Percentiles rank a stretch among this genome's conserved stretches.
Evolutionary conservation across 768 basidiomycete species (phyloP).

Genomic region (Trametes villosa): DNA sequence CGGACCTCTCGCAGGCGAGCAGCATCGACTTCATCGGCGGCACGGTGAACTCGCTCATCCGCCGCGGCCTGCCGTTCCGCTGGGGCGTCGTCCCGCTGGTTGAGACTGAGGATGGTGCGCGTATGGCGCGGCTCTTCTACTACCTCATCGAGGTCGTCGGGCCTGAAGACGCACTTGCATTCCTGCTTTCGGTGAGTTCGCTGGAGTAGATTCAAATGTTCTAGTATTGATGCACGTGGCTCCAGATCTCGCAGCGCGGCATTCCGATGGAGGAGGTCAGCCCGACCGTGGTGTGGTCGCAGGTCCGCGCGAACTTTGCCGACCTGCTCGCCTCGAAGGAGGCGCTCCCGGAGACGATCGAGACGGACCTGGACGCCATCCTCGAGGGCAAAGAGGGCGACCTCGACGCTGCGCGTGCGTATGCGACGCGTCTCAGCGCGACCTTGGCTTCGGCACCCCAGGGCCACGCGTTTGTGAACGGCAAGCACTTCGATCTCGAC

Average conservation of each 20-base stretch:
- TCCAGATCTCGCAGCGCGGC: constrained; percentile 46
- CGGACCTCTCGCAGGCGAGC: constrained; percentile 74
- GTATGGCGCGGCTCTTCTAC: constrained; percentile 76
- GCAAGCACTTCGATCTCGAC: constrained; percentile 71
- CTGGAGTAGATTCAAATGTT: background rate
- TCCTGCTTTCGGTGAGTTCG: constrained; percentile 42
- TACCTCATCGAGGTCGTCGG: constrained; percentile 69
- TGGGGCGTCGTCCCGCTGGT: constrained; percentile 85
- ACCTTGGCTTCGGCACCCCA: constrained; percentile 40
- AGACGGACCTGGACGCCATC: constrained; percentile 45
- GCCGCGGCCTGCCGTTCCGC: constrained; percentile 73
- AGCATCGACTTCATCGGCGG: constrained; percentile 66
- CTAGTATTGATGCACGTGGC: background rate
- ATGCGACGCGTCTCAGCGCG: constrained; percentile 62
- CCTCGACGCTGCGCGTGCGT: constrained; percentile 50
- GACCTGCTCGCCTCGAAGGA: constrained; percentile 39
- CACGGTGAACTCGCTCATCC: constrained; percentile 70
- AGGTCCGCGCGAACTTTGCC: constrained; percentile 45
- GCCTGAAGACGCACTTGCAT: constrained; percentile 60
- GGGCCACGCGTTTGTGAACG: constrained; percentile 88
- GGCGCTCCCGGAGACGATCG: constrained; percentile 22
- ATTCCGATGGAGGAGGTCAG: constrained; percentile 35
- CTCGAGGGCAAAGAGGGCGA: constrained; percentile 37
- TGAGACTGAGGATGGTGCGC: constrained; percentile 54
- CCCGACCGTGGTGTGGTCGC: constrained; percentile 47